Conservation (phyloP, 2,329 filamentous ascomycete genomes). For the Simplicillium sp. region DNA sequence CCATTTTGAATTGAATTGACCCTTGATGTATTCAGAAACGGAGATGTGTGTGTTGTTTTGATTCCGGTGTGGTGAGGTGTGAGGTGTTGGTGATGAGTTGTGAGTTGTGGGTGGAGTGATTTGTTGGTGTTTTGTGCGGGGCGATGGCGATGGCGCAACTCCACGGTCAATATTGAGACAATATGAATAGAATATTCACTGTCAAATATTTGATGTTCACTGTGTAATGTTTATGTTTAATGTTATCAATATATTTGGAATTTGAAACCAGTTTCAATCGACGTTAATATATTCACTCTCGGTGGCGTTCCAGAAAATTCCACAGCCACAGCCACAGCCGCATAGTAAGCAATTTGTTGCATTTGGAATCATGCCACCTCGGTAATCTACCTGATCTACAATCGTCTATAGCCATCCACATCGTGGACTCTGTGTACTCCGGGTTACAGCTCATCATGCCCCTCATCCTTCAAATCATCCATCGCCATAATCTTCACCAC, state of each 20-base stretch:
- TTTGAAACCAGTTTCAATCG: too few species aligned
- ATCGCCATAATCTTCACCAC: slow-evolving; percentile 97
- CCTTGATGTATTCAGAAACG: too few species aligned
- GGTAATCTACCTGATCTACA: too few species aligned
- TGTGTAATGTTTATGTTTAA: too few species aligned
- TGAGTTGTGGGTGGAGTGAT: not conserved
- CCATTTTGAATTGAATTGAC: slow-evolving; percentile 12
- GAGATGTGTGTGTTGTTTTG: slow-evolving; percentile 1
- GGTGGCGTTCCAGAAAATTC: too few species aligned
- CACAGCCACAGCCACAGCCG: too few species aligned
- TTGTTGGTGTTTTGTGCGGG: not conserved
- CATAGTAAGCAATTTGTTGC: not conserved
- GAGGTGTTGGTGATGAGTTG: not conserved
- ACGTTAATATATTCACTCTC: too few species aligned
- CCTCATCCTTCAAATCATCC: slow-evolving; percentile 52
- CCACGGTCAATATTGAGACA: too few species aligned
- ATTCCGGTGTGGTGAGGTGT: slow-evolving; percentile 1
- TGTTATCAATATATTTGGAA: too few species aligned
- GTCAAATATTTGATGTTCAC: too few species aligned
- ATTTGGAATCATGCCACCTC: not conserved
- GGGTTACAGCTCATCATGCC: slow-evolving; percentile 37
- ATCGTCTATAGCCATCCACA: not conserved
- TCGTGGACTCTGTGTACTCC: not conserved
- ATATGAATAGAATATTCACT: too few species aligned
- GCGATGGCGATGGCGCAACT: too few species aligned